These are phyloP conservation scores for Suillus cothurnatus DNA, from an alignment of 768 basidiomycete species.

Conservation along the genomic window DNA sequence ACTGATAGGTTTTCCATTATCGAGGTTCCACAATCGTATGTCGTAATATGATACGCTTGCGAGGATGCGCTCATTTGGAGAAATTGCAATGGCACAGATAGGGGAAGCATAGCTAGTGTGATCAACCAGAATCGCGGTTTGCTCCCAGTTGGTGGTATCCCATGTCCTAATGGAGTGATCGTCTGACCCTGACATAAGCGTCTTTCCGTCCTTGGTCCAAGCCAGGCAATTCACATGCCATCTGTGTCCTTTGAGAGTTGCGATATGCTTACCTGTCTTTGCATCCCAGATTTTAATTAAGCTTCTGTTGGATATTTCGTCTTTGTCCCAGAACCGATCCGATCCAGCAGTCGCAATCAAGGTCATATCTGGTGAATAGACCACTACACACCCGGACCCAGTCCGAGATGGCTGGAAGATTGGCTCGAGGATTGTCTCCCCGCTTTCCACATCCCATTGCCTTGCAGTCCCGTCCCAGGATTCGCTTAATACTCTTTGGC, in stretches of 20 bases:
- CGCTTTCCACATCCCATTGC: neutral
- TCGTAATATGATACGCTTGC: neutral
- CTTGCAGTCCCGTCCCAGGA: neutral
- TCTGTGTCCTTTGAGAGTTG: too few species aligned
- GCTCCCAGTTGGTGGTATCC: too few species aligned
- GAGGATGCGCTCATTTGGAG: neutral
- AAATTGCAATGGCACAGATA: neutral
- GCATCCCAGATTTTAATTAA: too few species aligned
- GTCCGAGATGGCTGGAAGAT: neutral
- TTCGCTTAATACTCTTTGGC: neutral
- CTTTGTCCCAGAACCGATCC: too few species aligned
- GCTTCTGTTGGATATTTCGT: too few species aligned
- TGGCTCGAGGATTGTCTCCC: neutral
- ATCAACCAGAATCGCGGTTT: neutral
- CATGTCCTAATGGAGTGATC: too few species aligned
- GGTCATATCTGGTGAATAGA: constrained; percentile 8
- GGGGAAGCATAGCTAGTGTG: neutral
- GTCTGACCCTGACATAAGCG: too few species aligned
- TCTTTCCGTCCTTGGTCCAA: too few species aligned
- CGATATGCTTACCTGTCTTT: too few species aligned
- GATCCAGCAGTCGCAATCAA: neutral
- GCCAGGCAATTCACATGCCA: too few species aligned
- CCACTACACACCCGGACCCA: neutral
- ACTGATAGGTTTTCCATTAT: neutral
- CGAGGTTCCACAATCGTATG: neutral